Evolutionary conservation across 495 filamentous ascomycete genomes (phyloP).

Genomic region (Hypoxylon lienhwacheense): DNA sequence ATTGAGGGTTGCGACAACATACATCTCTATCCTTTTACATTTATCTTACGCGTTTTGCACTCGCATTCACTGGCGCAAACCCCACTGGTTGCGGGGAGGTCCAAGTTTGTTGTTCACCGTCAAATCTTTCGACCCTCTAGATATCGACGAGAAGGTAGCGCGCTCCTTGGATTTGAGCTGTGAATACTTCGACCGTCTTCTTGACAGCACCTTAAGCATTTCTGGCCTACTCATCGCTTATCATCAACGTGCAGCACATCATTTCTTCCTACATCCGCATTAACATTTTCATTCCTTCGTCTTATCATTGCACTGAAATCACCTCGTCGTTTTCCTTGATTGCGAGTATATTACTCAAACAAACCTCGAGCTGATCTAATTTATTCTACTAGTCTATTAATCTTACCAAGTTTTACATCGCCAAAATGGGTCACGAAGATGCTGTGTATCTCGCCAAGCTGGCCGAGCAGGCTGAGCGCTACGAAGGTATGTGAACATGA

Average conservation of each 20-base stretch:
- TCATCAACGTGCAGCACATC: background rate
- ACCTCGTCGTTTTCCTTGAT: too few species aligned
- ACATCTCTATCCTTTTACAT: constrained; percentile 14
- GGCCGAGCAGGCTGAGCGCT: constrained; percentile 99
- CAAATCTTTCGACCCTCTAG: constrained; percentile 12
- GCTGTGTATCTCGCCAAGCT: constrained; percentile 99
- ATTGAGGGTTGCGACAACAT: constrained; percentile 35
- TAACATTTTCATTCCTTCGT: constrained; percentile 21
- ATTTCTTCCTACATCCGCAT: constrained; percentile 26
- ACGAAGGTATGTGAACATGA: constrained; percentile 79
- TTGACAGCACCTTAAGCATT: background rate
- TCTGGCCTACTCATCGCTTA: background rate
- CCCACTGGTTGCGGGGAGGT: constrained; percentile 41
- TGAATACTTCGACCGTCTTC: constrained; percentile 4
- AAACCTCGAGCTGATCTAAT: constrained; percentile 10
- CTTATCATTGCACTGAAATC: too few species aligned
- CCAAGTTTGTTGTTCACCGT: constrained; percentile 32
- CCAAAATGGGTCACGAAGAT: constrained; percentile 98
- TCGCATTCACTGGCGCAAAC: constrained; percentile 39
- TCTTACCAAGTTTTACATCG: constrained; percentile 33
- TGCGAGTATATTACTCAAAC: constrained; percentile 1
- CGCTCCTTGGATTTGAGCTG: constrained; percentile 4
- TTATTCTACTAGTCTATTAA: constrained; percentile 13
- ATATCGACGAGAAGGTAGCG: constrained; percentile 20
- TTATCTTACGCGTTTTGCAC: constrained; percentile 34